Base-by-base conservation (phyloP, 305 asterid genomes). In the Solanum hybrid region DNA sequence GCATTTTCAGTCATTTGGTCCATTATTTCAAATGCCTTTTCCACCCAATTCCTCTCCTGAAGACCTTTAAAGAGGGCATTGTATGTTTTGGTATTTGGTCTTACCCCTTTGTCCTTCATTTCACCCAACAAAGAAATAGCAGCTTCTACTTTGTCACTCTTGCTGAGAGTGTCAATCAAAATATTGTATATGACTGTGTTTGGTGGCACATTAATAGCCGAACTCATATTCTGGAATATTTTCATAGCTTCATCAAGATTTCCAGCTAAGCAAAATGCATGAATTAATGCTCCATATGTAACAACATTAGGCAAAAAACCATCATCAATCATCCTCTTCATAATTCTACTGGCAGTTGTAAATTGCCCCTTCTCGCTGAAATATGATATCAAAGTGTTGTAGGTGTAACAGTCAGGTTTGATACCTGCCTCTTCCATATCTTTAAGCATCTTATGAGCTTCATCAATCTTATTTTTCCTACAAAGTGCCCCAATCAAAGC, bases 41-140 rank as follows among this genome's bases (percentile, higher is more conserved):
- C 97, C 22, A 92, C 39, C 97, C 91, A 93, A 89, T 94, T 93
- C 92, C 94, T 93, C 90, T 90, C 93, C 90, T 89, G 91, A 73
- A 94, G 94, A 87, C 97, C 99, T 90, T 93, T 96, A 57, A 96
- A 92, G 92, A 97, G 88, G 79, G 98, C 96, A 91, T 96, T 97
- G 37, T 93, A 97, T 7, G 99, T 96, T 20, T 91, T 93, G 89
- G 92, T 94, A 90, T 95, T 93, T 7, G 98, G 94, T 89, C 91
- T 93, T 90, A 97, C 94, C 68, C 92, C 95, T 90, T 91, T 94
- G 3, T 37, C 92, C 94, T 91, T 93, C 99, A 97, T 97, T 86
- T 95, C 97, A 5, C 91, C 95, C 96, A 96, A 90, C 37, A 97
- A 89, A 6, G 93, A 90, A 87, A 97, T 91, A 51, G 97, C 98